phyloP scores from a whole-genome alignment of 306 rosid genomes.

The Delonix regia region DNA sequence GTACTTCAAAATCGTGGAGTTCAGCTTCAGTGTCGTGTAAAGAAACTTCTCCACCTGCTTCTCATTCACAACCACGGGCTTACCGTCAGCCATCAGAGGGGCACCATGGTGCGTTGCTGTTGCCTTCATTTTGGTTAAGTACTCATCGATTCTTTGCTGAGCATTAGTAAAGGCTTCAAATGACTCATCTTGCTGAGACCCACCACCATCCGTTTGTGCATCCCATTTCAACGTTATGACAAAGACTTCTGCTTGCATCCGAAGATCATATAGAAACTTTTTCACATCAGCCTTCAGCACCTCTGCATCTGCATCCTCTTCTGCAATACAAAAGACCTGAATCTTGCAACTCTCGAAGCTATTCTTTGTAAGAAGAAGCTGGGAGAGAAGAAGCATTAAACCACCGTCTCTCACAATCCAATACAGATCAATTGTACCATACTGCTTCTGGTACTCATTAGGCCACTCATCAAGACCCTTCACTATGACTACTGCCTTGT shows the following conservation, averaged over 20 bases:
- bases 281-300: constrained; percentile 93
- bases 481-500: constrained; percentile 97
- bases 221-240: constrained; percentile 94
- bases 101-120: constrained; percentile 60
- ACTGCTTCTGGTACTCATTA: constrained; percentile 91
- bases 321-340: constrained; percentile 98
- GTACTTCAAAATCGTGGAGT: constrained; percentile 82
- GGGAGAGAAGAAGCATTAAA: constrained; percentile 97
- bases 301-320: constrained; percentile 93
- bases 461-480: constrained; percentile 99
- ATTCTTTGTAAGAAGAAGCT: constrained; percentile 91
- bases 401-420: constrained; percentile 99
- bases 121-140: constrained; percentile 67
- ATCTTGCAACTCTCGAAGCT: constrained; percentile 96
- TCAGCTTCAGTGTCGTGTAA: constrained; percentile 84
- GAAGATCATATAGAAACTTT: constrained; percentile 92
- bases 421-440: constrained; percentile 93
- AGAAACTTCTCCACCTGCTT: constrained; percentile 92
- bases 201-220: constrained; percentile 60
- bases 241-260: constrained; percentile 98
- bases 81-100: constrained; percentile 87
- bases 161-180: constrained; percentile 72
- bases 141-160: constrained; percentile 64
- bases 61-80: constrained; percentile 78
- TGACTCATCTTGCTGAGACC: constrained; percentile 79